A percentile compares a stretch with the other conserved stretches of the same genome.
Evolutionary conservation across 345 rosid genomes (phyloP).

Genomic region (Barbarea vulgaris): DNA sequence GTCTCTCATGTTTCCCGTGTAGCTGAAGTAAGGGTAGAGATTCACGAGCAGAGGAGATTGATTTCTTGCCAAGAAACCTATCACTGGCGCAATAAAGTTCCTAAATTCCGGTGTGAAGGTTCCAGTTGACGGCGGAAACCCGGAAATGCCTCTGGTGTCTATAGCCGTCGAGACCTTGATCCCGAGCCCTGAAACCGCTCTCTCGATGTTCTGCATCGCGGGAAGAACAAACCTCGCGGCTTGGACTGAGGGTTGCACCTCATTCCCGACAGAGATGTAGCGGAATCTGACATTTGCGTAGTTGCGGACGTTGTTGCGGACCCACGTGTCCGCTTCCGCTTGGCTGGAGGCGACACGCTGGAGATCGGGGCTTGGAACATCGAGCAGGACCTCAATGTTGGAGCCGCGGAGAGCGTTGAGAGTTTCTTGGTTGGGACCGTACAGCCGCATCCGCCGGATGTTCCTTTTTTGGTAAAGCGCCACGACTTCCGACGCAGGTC

Average conservation of each 20-base stretch:
- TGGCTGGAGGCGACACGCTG: slow-evolving; percentile 43
- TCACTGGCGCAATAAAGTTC: slow-evolving; percentile 40
- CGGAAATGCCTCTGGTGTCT: slow-evolving; percentile 19
- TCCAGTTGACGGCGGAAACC: slow-evolving; percentile 51
- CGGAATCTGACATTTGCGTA: slow-evolving; percentile 46
- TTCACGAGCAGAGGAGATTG: slow-evolving; percentile 47
- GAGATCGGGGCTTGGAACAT: slow-evolving; percentile 41
- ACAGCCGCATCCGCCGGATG: slow-evolving; percentile 57
- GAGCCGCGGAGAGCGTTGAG: slow-evolving; percentile 46
- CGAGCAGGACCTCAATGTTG: slow-evolving; percentile 47
- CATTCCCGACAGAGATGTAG: slow-evolving; percentile 59
- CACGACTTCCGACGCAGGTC: slow-evolving; percentile 51
- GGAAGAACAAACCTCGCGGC: slow-evolving; percentile 42
- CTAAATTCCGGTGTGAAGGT: slow-evolving; percentile 30
- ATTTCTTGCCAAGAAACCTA: slow-evolving; percentile 42
- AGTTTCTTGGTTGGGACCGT: slow-evolving; percentile 37
- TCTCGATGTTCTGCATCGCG: slow-evolving; percentile 40
- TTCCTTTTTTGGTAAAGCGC: slow-evolving; percentile 49
- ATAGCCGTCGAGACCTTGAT: slow-evolving; percentile 58
- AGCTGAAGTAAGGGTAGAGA: slow-evolving; percentile 47
- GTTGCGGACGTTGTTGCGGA: slow-evolving; percentile 44
- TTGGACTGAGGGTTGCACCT: slow-evolving; percentile 40
- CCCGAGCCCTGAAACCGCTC: slow-evolving; percentile 38
- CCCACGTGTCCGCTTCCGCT: slow-evolving; percentile 48
- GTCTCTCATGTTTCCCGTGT: slow-evolving; percentile 17